A percentile compares a stretch with the other conserved stretches of the same genome.
These are phyloP conservation scores for Eragrostis nindensis DNA, from an alignment of 176 grass and related monocot species.

Conservation along the genomic window DNA sequence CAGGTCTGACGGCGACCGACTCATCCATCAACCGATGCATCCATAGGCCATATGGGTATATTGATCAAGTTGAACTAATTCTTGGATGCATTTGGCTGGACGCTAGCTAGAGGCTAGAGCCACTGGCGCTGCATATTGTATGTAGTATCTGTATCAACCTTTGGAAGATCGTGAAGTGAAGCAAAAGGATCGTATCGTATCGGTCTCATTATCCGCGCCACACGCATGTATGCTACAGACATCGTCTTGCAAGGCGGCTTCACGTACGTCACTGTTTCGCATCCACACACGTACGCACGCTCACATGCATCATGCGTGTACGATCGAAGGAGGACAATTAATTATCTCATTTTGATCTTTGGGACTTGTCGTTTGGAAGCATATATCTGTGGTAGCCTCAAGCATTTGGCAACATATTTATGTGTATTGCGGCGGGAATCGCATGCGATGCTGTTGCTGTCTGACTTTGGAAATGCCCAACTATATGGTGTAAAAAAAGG, in stretches of 20 bases:
- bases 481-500: background rate
- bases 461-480: background rate
- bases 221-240: background rate
- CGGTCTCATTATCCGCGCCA: background rate
- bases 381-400: background rate
- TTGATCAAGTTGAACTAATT: background rate
- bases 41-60: background rate
- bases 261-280: background rate
- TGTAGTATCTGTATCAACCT: background rate
- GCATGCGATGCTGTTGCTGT: background rate
- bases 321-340: too few relatives aligned
- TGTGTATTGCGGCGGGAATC: background rate
- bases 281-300: background rate
- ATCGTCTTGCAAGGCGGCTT: background rate
- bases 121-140: conserved; percentile 3
- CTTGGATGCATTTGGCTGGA: conserved; percentile 41
- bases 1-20: conserved; percentile 11
- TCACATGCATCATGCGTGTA: background rate
- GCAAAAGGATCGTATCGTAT: conserved; percentile 36
- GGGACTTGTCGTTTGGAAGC: conserved; percentile 34
- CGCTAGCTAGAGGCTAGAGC: conserved; percentile 35
- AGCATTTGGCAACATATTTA: conserved; percentile 19
- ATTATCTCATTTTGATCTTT: too few relatives aligned
- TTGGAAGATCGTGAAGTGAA: conserved; percentile 46
- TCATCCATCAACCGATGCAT: background rate